Evolutionary conservation across 1,284 basidiomycete genomes (phyloP).

Genomic region (Nidula niveotomentosa): DNA sequence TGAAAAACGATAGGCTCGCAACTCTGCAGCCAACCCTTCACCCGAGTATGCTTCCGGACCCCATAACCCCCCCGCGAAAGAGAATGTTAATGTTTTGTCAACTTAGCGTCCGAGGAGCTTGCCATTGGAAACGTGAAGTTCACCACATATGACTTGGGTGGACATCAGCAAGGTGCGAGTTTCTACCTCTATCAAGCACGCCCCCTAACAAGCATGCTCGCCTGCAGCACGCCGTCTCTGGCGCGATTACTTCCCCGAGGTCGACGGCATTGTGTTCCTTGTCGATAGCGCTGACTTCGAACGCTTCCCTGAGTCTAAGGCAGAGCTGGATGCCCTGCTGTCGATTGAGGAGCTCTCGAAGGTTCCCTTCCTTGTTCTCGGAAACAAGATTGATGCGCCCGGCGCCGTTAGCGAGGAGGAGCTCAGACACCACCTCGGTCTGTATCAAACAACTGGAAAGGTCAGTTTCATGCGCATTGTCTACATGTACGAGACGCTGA

Average conservation of each 20-base stretch:
- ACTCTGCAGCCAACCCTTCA: conserved; percentile 98
- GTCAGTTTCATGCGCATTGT: conserved; percentile 38
- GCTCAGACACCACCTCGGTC: conserved; percentile 90
- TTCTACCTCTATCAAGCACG: conserved; percentile 3
- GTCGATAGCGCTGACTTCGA: conserved; percentile 98
- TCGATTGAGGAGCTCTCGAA: conserved; percentile 93
- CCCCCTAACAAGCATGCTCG: background rate
- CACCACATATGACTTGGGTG: conserved; percentile 98
- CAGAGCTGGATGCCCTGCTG: conserved; percentile 94
- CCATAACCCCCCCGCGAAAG: conserved; percentile 7
- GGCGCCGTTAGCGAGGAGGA: conserved; percentile 99
- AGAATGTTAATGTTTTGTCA: conserved; percentile 5
- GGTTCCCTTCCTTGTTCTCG: conserved; percentile 98
- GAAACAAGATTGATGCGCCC: conserved; percentile 99
- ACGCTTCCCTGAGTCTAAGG: conserved; percentile 95
- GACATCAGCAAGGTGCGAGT: conserved; percentile 88
- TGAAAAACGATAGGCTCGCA: conserved; percentile 99
- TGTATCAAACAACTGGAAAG: conserved; percentile 99
- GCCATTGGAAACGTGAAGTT: conserved; percentile 99
- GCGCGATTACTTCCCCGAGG: conserved; percentile 99
- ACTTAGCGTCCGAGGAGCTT: conserved; percentile 93
- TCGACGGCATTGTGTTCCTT: conserved; percentile 98
- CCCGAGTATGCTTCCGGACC: conserved; percentile 70
- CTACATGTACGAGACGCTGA: background rate
- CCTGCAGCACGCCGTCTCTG: conserved; percentile 90